Base-by-base conservation (phyloP, 2,329 filamentous ascomycete species). In the Neofusicoccum ribis region DNA sequence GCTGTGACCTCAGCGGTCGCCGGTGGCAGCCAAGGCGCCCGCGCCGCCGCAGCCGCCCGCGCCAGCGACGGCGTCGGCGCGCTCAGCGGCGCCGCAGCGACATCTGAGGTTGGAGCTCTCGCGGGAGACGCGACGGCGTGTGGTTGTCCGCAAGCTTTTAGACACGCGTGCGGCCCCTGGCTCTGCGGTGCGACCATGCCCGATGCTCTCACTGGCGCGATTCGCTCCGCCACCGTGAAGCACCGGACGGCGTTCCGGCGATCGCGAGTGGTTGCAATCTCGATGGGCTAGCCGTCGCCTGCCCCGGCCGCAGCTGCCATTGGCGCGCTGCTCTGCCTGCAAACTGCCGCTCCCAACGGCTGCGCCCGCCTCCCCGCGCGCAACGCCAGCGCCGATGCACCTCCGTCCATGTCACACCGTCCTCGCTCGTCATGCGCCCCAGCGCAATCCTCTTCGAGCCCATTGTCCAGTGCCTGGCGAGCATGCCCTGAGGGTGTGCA, bases 161-260 rank as follows among this genome's bases (percentile, higher is more conserved):
- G 50, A 52, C 50, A 52, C 37, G 34, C 34, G 15, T 39, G 34
- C 7, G n/a, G 31, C 34, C 50, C 50, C 50, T 39, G 50, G 54
- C 41, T 20, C 56, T 47, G 56, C 56, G 9, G 56, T 46, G 54
- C 54, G n/a, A 59, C 54, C 54, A 34, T 44, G 39, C 54, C 54
- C 9, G 5, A 36, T 60, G 12, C 11, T 12, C 12, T 20, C 43
- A 60, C 27, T 47, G 27, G 56, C 56, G 47, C 54, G 41, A 59
- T 46, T 4, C 6, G 27, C 27, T 12, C 27, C 14, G 47, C 47
- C 47, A 51, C 27, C 27, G 3, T 7, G 5, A 5, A 2, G 43
- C 41, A 2, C 31, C 56, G 56, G 56, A 47, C 4, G 41, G n/a
- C 14, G 1, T 5, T 60, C 56, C 56, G 56, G 56, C 52, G 36